Percentiles rank a stretch among this genome's conserved stretches.
Conservation (phyloP, 2,329 filamentous ascomycete species). For the Lachnellula hyalina region DNA sequence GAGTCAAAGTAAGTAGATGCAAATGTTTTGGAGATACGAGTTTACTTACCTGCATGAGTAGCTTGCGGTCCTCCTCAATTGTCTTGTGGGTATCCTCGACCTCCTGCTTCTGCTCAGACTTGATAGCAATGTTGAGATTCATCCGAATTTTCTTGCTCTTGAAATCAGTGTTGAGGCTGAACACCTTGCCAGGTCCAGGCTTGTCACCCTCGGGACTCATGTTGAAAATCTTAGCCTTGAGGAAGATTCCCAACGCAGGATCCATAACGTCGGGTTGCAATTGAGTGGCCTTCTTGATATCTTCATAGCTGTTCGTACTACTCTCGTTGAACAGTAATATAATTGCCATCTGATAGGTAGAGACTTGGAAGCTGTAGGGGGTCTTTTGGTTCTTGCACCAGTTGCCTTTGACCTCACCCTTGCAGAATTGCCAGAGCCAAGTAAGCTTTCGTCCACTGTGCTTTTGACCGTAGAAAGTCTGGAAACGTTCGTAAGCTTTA, state of each 20-base stretch:
- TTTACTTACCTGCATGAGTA: conserved; percentile 83
- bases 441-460: conserved; percentile 94
- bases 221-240: conserved; percentile 87
- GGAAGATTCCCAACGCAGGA: conserved; percentile 75
- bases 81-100: conserved; percentile 98
- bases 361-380: conserved; percentile 94
- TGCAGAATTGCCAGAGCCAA: conserved; percentile 98
- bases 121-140: conserved; percentile 91
- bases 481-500: conserved; percentile 83
- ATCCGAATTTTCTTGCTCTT: conserved; percentile 98
- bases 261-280: conserved; percentile 80
- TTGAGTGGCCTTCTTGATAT: conserved; percentile 76
- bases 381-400: conserved; percentile 88
- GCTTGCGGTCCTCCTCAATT: conserved; percentile 95
- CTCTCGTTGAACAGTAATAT: conserved; percentile 90
- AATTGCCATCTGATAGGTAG: conserved; percentile 96
- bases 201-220: conserved; percentile 69
- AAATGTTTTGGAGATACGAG: neutral
- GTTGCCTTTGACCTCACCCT: conserved; percentile 90
- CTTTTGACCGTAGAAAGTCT: conserved; percentile 90
- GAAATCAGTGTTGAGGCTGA: conserved; percentile 87
- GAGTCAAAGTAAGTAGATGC: conserved; percentile 27
- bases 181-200: conserved; percentile 70
- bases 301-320: conserved; percentile 79
- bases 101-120: conserved; percentile 94